Percentiles rank a stretch among this genome's conserved stretches.
These are phyloP conservation scores for Talaromyces sp. DNA, from an alignment of 2,329 filamentous ascomycete genomes.

Conservation along the genomic window DNA sequence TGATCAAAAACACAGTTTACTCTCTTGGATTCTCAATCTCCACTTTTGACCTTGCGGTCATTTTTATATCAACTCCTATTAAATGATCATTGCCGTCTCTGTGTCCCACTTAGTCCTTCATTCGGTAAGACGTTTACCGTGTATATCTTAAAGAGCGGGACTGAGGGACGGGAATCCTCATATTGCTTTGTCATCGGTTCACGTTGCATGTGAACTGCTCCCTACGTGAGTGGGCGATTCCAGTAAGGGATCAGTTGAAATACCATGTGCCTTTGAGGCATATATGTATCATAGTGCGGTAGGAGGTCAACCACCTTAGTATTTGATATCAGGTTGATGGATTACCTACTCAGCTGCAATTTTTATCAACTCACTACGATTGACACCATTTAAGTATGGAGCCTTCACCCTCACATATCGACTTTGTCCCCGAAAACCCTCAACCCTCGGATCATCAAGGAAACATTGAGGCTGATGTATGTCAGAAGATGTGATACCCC, in stretches of 20 bases:
- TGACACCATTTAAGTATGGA: neutral
- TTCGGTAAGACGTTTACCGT: neutral
- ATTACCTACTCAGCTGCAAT: neutral
- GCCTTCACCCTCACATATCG: neutral
- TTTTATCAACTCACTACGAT: neutral
- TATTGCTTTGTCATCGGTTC: neutral
- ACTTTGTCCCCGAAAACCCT: slow-evolving; percentile 5
- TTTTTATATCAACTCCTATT: no score
- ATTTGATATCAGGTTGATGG: neutral
- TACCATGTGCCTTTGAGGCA: neutral
- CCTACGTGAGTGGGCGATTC: neutral
- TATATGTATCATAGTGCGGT: neutral
- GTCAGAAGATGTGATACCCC: neutral
- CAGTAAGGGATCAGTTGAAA: neutral
- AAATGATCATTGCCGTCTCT: neutral
- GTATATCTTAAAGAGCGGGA: neutral
- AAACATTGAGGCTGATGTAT: slow-evolving; percentile 18
- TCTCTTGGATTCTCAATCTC: neutral
- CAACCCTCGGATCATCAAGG: slow-evolving; percentile 14
- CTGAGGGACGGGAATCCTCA: neutral
- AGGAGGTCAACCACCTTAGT: neutral
- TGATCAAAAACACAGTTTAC: neutral
- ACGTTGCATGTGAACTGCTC: neutral
- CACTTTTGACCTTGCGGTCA: no score
- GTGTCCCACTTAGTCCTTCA: neutral